Percentiles rank a stretch among this genome's conserved stretches.
These are phyloP conservation scores for Pyrus bretschneideri DNA, from an alignment of 306 rosid species.

Conservation along the genomic window DNA sequence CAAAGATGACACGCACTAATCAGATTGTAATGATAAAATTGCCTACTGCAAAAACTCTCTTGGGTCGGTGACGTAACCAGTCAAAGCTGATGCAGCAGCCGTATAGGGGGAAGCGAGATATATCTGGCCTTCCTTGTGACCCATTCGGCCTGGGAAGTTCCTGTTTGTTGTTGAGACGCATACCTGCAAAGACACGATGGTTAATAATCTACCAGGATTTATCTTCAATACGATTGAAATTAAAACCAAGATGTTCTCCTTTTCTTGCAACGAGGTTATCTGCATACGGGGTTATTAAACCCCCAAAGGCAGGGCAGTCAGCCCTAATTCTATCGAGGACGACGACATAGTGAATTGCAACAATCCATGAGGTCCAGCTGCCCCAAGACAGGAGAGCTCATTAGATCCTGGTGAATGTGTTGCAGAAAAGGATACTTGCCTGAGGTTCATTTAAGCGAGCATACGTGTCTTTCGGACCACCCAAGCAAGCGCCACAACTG, in stretches of 20 bases:
- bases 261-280: not conserved
- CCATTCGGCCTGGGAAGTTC: constrained; percentile 97
- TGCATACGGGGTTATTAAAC: not conserved
- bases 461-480: constrained; percentile 91
- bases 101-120: constrained; percentile 93
- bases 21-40: not conserved
- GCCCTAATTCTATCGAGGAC: not conserved
- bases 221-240: not conserved
- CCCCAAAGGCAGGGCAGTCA: not conserved
- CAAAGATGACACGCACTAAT: not conserved
- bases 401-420: not conserved
- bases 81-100: constrained; percentile 97
- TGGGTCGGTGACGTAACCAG: constrained; percentile 90
- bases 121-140: constrained; percentile 88
- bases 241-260: not conserved
- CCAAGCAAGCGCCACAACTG: constrained; percentile 92
- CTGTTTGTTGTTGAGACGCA: constrained; percentile 82
- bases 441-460: constrained; percentile 81
- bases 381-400: not conserved
- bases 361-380: not conserved
- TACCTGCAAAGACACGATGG: constrained; percentile 44
- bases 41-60: constrained; percentile 80
- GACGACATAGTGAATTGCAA: not conserved
- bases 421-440: constrained; percentile 40
- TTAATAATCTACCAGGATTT: not conserved